A percentile compares a stretch with the other conserved stretches of the same genome.
Evolutionary conservation across 169 alveolate species (phyloP).

Genomic region (Plasmodium gaboni): DNA sequence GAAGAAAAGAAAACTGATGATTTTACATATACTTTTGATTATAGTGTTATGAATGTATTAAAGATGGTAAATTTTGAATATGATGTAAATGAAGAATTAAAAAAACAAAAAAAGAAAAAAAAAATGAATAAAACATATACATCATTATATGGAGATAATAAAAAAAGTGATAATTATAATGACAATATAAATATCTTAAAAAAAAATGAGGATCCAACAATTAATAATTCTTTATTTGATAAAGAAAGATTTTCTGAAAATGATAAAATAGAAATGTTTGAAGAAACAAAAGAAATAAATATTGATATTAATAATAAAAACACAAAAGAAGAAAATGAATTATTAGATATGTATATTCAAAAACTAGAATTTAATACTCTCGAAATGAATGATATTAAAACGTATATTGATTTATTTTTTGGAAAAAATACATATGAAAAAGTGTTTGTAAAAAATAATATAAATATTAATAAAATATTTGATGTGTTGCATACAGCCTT

Average conservation of each 20-base stretch:
- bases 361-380: conserved; percentile 39
- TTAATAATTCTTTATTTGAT: neutral
- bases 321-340: conserved; percentile 58
- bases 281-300: conserved; percentile 29
- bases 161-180: neutral
- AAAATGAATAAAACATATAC: conserved; percentile 4
- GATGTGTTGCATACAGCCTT: conserved; percentile 20
- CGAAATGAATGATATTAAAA: conserved; percentile 32
- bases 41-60: conserved; percentile 58
- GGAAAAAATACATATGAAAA: conserved; percentile 59
- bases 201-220: neutral
- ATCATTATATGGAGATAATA: neutral
- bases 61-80: conserved; percentile 67
- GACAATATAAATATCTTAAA: neutral
- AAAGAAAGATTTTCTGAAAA: neutral
- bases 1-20: conserved; percentile 54
- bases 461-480: conserved; percentile 43
- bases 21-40: conserved; percentile 58
- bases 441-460: conserved; percentile 33
- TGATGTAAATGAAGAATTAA: conserved; percentile 66
- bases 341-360: conserved; percentile 36
- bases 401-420: conserved; percentile 55
- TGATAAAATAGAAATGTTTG: neutral
- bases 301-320: conserved; percentile 57
- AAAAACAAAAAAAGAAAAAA: conserved; percentile 35